Evolutionary conservation across 306 rosid genomes (phyloP).

Genomic region (Cucumis cinereus): DNA sequence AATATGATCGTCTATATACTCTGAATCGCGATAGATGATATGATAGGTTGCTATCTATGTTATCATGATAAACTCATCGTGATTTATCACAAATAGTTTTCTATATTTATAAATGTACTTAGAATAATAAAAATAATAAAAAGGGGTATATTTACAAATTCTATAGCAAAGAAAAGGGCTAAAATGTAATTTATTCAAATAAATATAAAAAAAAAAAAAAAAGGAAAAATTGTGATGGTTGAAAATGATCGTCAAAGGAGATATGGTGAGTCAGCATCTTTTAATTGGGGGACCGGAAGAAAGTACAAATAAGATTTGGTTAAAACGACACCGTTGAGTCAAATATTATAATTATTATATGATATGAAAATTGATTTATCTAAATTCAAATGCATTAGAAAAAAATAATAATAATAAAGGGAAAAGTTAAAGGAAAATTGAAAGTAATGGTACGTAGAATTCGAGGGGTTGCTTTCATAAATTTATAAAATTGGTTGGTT

Average conservation of each 20-base stretch:
- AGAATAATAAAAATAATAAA: too few relatives aligned
- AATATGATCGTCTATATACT: too few relatives aligned
- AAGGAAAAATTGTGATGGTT: background rate
- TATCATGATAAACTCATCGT: too few relatives aligned
- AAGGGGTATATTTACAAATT: too few relatives aligned
- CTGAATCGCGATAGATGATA: too few relatives aligned
- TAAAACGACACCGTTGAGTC: background rate
- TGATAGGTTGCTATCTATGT: too few relatives aligned
- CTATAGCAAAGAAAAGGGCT: too few relatives aligned
- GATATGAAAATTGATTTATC: background rate
- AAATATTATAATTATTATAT: background rate
- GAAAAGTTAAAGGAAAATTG: background rate
- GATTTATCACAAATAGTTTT: too few relatives aligned
- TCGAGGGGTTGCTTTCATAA: slow-evolving; percentile 2
- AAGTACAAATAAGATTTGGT: background rate
- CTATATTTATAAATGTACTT: too few relatives aligned
- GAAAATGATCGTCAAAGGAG: background rate
- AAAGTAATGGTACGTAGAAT: background rate
- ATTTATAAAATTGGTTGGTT: background rate
- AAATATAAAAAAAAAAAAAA: too few relatives aligned
- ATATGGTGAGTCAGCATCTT: slow-evolving; percentile 8
- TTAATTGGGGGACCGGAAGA: background rate
- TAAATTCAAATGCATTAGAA: background rate
- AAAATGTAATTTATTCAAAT: too few relatives aligned
- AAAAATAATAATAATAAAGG: background rate